Percentiles rank a stretch among this genome's conserved stretches.
Conservation (phyloP, 169 alveolate genomes). For the Plasmodium sp. region DNA sequence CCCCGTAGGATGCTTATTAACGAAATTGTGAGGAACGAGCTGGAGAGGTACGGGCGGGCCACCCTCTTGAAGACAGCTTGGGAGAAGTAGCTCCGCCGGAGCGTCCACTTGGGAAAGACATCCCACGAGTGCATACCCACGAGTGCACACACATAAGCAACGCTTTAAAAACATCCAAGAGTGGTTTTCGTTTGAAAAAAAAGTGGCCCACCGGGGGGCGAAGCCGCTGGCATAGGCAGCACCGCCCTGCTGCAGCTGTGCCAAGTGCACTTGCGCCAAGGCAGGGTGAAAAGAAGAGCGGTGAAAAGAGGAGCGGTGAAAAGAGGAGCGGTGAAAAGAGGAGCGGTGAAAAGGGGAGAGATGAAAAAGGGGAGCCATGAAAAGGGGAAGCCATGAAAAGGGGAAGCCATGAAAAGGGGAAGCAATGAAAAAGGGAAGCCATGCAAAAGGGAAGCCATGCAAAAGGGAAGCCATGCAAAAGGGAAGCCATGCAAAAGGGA, state of each 20-base stretch:
- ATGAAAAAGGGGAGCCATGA: neutral
- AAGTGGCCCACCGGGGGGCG: neutral
- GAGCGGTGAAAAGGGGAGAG: neutral
- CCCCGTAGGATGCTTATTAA: slow-evolving; percentile 4
- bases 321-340: neutral
- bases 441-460: neutral
- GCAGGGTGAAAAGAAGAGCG: neutral
- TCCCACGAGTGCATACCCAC: neutral
- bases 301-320: neutral
- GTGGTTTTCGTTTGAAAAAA: neutral
- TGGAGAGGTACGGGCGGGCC: slow-evolving; percentile 1
- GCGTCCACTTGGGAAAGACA: neutral
- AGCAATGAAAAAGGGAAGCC: neutral
- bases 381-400: neutral
- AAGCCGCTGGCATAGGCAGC: neutral
- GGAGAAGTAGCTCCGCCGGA: neutral
- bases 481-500: neutral
- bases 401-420: neutral
- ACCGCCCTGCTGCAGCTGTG: neutral
- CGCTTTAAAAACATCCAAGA: neutral
- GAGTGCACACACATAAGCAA: neutral
- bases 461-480: neutral
- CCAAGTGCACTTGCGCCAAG: neutral
- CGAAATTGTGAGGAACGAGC: slow-evolving; percentile 35
- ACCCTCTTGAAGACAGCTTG: neutral